Base-by-base conservation (phyloP, 2,329 filamentous ascomycete species). In the Aspergillus luchuensis region DNA sequence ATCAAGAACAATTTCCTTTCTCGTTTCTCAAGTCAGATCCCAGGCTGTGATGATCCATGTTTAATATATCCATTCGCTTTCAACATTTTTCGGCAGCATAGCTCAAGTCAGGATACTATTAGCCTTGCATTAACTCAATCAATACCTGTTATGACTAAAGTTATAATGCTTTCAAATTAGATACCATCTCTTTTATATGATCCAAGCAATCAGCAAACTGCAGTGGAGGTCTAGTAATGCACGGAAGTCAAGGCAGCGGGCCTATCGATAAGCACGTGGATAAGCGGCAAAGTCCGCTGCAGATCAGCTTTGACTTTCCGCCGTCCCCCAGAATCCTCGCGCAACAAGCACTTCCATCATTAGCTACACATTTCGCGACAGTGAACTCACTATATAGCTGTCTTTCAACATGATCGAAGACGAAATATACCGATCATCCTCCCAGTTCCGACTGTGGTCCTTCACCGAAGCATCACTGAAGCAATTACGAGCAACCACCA, bases 391-490 rank as follows among this genome's bases (percentile, higher is more conserved):
- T 23, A 23, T 36, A 11, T 15, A 39, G 7, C n/a, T 23, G 33
- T 33, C 39, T 13, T 38, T 1, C 59, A 63, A 55, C 55, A 91
- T 96, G 86, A 90, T 87, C 63, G 95, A 99, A 84, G 95, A 99
- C 78, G 91, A 91, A 67, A 84, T 93, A 58, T 99, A 98, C 79
- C 88, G 92, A 33, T 86, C 90, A 55, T 96, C 94, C 0, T 94
- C 91, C 50, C 95, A 99, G 77, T 98, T 88, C 74, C 87, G 91
- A 47, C 84, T 96, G 60, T 99, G 95, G 95, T 97, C 93, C 10
- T 98, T 94, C 78, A 91, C 92, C 0, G 86, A 88, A 2, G 78
- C 87, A 3, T 86, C 89, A 41, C 85, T 99, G 4, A 82, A 84
- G 52, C 83, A 88, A 2, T 84, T 94, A 23, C 91, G 95, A 60